Conservation (phyloP, 257 asterid species). For the Solanum peruvianum region DNA sequence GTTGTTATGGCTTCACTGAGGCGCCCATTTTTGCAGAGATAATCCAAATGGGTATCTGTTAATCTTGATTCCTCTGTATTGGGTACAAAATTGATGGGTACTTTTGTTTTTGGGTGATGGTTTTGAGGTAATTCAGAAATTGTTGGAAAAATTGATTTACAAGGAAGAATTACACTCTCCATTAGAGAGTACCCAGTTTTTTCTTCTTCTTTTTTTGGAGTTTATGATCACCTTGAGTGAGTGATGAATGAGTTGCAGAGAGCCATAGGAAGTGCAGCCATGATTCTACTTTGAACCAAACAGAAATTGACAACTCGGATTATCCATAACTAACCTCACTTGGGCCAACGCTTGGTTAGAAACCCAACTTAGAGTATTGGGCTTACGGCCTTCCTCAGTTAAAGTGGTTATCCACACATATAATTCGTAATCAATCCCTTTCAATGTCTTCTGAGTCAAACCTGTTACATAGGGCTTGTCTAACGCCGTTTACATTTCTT, state of each 20-base stretch:
- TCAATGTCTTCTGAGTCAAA: not conserved
- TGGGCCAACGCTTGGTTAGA: not conserved
- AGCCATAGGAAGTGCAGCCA: not conserved
- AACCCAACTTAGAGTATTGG: not conserved
- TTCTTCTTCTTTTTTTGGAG: not conserved
- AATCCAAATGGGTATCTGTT: slow-evolving; percentile 40
- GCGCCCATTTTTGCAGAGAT: slow-evolving; percentile 50
- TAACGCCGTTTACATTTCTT: no score
- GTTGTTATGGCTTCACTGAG: slow-evolving; percentile 45
- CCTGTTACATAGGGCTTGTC: accelerated
- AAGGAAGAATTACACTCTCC: slow-evolving; percentile 54
- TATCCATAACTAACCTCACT: not conserved
- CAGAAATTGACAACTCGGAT: not conserved
- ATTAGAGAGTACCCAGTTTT: slow-evolving; percentile 10
- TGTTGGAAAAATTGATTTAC: slow-evolving; percentile 28
- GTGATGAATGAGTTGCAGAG: not conserved
- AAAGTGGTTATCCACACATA: no score
- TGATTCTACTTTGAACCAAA: not conserved
- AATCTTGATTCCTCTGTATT: not conserved
- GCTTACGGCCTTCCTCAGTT: not conserved
- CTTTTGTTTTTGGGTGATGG: not conserved
- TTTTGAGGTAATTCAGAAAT: slow-evolving; percentile 11
- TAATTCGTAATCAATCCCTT: no score
- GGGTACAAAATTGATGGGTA: slow-evolving; percentile 1
- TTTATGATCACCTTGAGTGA: not conserved